These are phyloP conservation scores for Phytophthora litchii DNA, from an alignment of 352 stramenopile genomes.

Conservation along the genomic window DNA sequence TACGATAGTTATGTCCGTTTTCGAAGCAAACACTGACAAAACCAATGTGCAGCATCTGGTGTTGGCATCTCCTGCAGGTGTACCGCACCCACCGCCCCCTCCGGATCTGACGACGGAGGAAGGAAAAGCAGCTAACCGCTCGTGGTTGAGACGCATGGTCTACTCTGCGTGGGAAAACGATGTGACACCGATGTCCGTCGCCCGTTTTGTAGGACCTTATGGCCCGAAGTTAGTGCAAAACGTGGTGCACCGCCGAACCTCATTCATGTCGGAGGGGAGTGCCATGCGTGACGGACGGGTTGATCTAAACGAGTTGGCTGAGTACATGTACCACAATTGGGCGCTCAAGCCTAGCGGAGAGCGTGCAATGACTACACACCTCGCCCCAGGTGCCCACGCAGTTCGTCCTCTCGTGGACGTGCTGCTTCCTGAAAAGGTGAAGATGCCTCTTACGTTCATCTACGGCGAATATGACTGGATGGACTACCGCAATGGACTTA, in stretches of 20 bases:
- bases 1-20: no score
- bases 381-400: slow-evolving; percentile 71
- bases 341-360: slow-evolving; percentile 79
- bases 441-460: slow-evolving; percentile 87
- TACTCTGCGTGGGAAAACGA: slow-evolving; percentile 67
- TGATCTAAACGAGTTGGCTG: slow-evolving; percentile 60
- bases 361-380: slow-evolving; percentile 74
- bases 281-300: slow-evolving; percentile 72
- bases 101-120: slow-evolving; percentile 45
- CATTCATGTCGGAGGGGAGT: slow-evolving; percentile 76
- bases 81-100: slow-evolving; percentile 59
- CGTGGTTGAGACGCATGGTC: slow-evolving; percentile 60
- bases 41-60: slow-evolving; percentile 61
- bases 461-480: slow-evolving; percentile 89
- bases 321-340: slow-evolving; percentile 90
- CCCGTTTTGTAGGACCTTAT: slow-evolving; percentile 76
- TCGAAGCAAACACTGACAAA: slow-evolving; percentile 5
- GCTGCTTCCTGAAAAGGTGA: slow-evolving; percentile 57
- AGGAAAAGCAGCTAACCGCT: slow-evolving; percentile 41
- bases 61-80: slow-evolving; percentile 73
- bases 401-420: slow-evolving; percentile 70
- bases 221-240: slow-evolving; percentile 77
- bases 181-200: slow-evolving; percentile 80
- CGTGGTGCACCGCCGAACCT: slow-evolving; percentile 64
- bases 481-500: slow-evolving; percentile 72